Evolutionary conservation across 2,329 filamentous ascomycete species (phyloP), one percentile per base, ranked within the genome.

Genomic region (Shiraia sp.): DNA sequence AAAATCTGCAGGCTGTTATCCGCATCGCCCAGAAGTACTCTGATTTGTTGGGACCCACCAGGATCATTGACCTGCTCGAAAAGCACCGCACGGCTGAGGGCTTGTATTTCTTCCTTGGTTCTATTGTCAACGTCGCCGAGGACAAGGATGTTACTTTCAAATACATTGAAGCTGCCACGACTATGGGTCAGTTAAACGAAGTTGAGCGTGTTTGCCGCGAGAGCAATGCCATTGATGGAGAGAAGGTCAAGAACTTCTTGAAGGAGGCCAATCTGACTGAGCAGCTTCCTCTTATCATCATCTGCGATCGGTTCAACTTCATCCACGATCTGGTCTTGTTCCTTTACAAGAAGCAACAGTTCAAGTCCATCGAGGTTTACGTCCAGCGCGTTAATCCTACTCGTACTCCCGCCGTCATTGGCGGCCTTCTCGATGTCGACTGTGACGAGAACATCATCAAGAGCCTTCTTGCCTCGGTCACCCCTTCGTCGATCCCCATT

Each of bases 231-330:
- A 90, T 74, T 16, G 92, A 96, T 69, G 81, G 90, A 0, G 90
- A 96, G 72, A 95, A 96, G 78, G 90, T 96, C 43, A 96, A 96
- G 80, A 99, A 99, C 77, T 99, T 97, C 82, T 77, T 99, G 49
- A 99, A 99, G 76, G 95, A 99, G 70, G 92, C 93, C 40, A 87
- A 86, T 55, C 78, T 99, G 31, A 85, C 86, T 2, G 93, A 99
- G 71, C 92, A 96, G 74, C 80, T 99, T 30, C 93, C 93, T 30
- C 78, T 99, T 40, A 99, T 99, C 73, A 96, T 97, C 59, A 90
- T 99, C 45, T 99, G 95, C 74, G 93, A 99, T 68, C 89, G 92
- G n/a, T 96, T 95, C 81, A 95, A 97, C 76, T 96, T 99, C 65
- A 90, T 97, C 29, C 93, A 99, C 65, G 93, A 99, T 64, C 74